phyloP scores from a whole-genome alignment of 2,329 filamentous ascomycete genomes.

The Polytolypa hystricis region DNA sequence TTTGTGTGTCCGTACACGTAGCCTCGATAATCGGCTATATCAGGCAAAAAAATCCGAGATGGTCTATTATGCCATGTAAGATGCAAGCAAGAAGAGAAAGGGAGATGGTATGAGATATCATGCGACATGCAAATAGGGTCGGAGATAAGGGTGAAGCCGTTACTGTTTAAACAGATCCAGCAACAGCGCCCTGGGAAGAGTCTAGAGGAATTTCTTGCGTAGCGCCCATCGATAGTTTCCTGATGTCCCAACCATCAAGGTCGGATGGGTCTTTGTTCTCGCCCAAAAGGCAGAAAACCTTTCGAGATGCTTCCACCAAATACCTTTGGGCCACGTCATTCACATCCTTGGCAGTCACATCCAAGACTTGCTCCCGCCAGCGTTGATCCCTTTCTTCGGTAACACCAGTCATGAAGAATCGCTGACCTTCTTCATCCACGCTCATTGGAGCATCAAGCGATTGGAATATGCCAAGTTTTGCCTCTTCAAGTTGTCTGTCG shows the following conservation, averaged over 20 bases:
- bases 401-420: conserved; percentile 71
- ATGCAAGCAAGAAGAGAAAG: conserved; percentile 2
- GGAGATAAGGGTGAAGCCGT: neutral
- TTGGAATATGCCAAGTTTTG: conserved; percentile 92
- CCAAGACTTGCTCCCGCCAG: conserved; percentile 71
- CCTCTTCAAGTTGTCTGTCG: conserved; percentile 80
- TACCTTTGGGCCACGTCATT: conserved; percentile 71
- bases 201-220: neutral
- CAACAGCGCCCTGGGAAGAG: conserved; percentile 8
- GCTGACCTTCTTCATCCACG: conserved; percentile 80
- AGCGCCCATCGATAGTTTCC: conserved; percentile 55
- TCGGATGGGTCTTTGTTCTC: conserved; percentile 68
- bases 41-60: too few species aligned
- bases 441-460: conserved; percentile 76
- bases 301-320: conserved; percentile 54
- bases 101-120: neutral
- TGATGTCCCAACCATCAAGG: conserved; percentile 59
- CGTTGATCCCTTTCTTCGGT: conserved; percentile 81
- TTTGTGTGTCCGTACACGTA: too few species aligned
- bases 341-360: conserved; percentile 73
- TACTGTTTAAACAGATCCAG: conserved; percentile 15
- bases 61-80: neutral
- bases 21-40: too few species aligned
- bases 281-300: conserved; percentile 64
- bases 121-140: too few species aligned